Percentiles rank a stretch among this genome's conserved stretches.
These are phyloP conservation scores for Phytophthora cryptogea DNA, from an alignment of 352 stramenopile species.

Conservation along the genomic window DNA sequence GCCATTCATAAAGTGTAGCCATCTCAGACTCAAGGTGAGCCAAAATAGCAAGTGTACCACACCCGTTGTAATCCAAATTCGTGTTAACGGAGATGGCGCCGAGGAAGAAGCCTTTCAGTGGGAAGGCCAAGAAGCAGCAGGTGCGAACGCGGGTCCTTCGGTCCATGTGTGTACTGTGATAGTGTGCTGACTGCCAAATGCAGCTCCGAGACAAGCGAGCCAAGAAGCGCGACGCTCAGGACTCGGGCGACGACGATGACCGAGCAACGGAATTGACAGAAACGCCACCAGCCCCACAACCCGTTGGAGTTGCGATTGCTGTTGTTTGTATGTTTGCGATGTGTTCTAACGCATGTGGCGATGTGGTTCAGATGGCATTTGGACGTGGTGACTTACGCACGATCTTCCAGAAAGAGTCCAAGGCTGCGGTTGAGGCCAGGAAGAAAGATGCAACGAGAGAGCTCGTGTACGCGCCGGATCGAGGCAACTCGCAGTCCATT, in stretches of 20 bases:
- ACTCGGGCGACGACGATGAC: slow-evolving; percentile 25
- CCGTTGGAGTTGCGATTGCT: slow-evolving; percentile 11
- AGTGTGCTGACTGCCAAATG: slow-evolving; percentile 9
- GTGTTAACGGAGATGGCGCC: slow-evolving; percentile 29
- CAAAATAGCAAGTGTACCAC: slow-evolving; percentile 1
- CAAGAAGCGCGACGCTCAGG: slow-evolving; percentile 46
- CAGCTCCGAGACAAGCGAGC: slow-evolving; percentile 81
- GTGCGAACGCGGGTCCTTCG: slow-evolving; percentile 19
- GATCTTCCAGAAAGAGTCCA: slow-evolving; percentile 68
- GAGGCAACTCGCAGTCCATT: slow-evolving; percentile 72
- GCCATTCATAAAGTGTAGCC: slow-evolving; percentile 16
- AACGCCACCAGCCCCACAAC: slow-evolving; percentile 11
- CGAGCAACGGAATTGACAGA: neutral
- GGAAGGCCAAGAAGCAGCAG: slow-evolving; percentile 90
- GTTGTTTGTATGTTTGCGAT: neutral
- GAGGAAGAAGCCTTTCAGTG: slow-evolving; percentile 84
- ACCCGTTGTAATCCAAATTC: neutral
- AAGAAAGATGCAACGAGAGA: slow-evolving; percentile 73
- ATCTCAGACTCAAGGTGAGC: slow-evolving; percentile 11
- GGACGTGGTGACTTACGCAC: slow-evolving; percentile 65
- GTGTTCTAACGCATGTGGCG: neutral
- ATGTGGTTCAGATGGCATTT: slow-evolving; percentile 18
- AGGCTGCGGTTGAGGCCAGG: slow-evolving; percentile 56
- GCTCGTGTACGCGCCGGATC: slow-evolving; percentile 61
- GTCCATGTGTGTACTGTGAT: neutral